These are phyloP conservation scores for Crithidia acanthocephali DNA, from an alignment of 208 protist species.

Conservation along the genomic window DNA sequence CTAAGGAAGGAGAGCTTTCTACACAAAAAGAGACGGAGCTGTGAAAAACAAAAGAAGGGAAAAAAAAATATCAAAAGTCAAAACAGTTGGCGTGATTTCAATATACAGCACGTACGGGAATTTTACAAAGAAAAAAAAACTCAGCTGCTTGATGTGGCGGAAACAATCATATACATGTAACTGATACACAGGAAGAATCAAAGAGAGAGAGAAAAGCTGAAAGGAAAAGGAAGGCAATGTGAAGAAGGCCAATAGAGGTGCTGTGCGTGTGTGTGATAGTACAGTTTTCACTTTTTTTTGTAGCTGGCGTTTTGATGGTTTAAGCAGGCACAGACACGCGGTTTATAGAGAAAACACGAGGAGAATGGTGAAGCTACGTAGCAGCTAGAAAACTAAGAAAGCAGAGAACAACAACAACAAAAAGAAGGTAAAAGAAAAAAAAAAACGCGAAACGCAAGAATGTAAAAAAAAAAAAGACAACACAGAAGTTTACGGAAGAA, in stretches of 20 bases:
- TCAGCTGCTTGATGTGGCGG: background rate
- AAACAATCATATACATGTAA: background rate
- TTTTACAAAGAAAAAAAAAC: background rate
- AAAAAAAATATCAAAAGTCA: background rate
- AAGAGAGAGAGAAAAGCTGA: background rate
- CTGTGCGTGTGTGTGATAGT: background rate
- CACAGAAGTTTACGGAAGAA: too few species aligned
- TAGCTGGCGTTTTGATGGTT: background rate
- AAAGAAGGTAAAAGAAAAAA: background rate
- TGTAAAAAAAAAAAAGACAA: constrained; percentile 10
- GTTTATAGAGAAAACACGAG: background rate
- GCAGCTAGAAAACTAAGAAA: background rate
- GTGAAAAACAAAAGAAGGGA: background rate
- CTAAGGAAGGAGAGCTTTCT: too few species aligned
- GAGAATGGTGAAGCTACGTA: background rate
- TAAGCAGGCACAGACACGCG: too few species aligned
- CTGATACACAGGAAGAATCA: too few species aligned
- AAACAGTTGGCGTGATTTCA: background rate
- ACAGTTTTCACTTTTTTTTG: background rate
- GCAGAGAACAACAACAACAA: constrained; percentile 15
- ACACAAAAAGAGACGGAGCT: background rate
- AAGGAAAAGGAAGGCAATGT: background rate
- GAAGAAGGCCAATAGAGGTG: background rate
- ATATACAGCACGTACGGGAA: background rate
- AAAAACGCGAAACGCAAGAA: background rate